These are phyloP conservation scores for Globisporangium abappressorium DNA, from an alignment of 352 stramenopile genomes.

Conservation along the genomic window DNA sequence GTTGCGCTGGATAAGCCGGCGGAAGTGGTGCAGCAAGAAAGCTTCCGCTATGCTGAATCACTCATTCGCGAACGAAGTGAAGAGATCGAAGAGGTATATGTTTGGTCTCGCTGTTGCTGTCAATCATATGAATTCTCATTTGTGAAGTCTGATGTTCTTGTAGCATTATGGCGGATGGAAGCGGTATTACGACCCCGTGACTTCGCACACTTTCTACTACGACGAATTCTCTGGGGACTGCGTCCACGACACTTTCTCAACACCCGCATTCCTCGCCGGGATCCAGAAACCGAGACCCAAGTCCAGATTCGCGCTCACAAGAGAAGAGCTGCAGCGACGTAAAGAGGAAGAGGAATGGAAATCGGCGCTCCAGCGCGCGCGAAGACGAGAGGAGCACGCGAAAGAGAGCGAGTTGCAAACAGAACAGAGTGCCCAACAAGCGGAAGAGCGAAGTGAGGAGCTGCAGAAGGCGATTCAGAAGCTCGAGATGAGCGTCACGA, in stretches of 20 bases:
- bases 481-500: constrained; percentile 52
- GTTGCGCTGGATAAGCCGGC: constrained; percentile 56
- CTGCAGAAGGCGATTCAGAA: constrained; percentile 37
- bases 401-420: constrained; percentile 25
- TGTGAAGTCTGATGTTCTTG: neutral
- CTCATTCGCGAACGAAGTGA: constrained; percentile 55
- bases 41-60: constrained; percentile 50
- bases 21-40: constrained; percentile 47
- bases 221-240: constrained; percentile 63
- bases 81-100: constrained; percentile 47
- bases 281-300: constrained; percentile 34
- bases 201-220: constrained; percentile 61
- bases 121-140: neutral
- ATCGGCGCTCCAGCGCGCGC: constrained; percentile 42
- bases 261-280: constrained; percentile 30
- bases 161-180: constrained; percentile 43
- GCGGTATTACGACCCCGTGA: constrained; percentile 56
- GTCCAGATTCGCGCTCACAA: constrained; percentile 30
- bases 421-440: constrained; percentile 13
- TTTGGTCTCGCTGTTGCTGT: neutral
- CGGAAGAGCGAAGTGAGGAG: constrained; percentile 32
- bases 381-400: constrained; percentile 34
- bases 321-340: constrained; percentile 42
- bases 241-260: constrained; percentile 51
- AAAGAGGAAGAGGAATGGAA: constrained; percentile 71